Evolutionary conservation across 2,329 filamentous ascomycete genomes (phyloP).

Genomic region (Ophiocordyceps camponoti-rufipedis): DNA sequence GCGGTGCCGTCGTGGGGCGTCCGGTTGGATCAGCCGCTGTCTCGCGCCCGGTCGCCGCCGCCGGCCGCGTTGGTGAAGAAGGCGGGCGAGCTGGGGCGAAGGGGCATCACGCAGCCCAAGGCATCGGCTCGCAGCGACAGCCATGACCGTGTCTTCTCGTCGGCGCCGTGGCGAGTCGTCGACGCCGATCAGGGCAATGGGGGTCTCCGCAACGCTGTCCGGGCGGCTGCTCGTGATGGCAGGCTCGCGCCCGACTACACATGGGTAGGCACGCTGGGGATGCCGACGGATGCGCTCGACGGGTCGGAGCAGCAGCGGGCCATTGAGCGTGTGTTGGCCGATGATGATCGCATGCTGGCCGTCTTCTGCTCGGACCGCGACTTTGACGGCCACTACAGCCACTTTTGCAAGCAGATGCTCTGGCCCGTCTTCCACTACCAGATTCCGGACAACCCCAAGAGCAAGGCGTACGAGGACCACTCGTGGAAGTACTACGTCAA

Average conservation of each 20-base stretch:
- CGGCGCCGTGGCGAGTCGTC: constrained; percentile 68
- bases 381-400: constrained; percentile 83
- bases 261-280: constrained; percentile 87
- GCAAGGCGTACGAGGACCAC: constrained; percentile 94
- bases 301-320: constrained; percentile 59
- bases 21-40: constrained; percentile 60
- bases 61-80: constrained; percentile 52
- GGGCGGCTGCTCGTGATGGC: constrained; percentile 54
- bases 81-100: constrained; percentile 36
- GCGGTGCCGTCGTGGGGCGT: constrained; percentile 63
- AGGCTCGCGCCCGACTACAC: constrained; percentile 51
- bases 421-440: constrained; percentile 98
- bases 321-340: constrained; percentile 65
- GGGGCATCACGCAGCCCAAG: constrained; percentile 38
- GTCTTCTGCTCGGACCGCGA: constrained; percentile 83
- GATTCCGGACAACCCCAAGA: constrained; percentile 93
- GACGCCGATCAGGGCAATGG: constrained; percentile 84
- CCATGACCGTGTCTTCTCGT: constrained; percentile 53
- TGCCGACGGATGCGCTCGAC: constrained; percentile 75
- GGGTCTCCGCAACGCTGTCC: constrained; percentile 73
- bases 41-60: constrained; percentile 54
- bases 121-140: constrained; percentile 36
- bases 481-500: constrained; percentile 92
- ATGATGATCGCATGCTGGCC: constrained; percentile 64
- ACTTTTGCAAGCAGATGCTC: constrained; percentile 94